Evolutionary conservation across 768 basidiomycete genomes (phyloP).

Genomic region (Mycena alexandri): DNA sequence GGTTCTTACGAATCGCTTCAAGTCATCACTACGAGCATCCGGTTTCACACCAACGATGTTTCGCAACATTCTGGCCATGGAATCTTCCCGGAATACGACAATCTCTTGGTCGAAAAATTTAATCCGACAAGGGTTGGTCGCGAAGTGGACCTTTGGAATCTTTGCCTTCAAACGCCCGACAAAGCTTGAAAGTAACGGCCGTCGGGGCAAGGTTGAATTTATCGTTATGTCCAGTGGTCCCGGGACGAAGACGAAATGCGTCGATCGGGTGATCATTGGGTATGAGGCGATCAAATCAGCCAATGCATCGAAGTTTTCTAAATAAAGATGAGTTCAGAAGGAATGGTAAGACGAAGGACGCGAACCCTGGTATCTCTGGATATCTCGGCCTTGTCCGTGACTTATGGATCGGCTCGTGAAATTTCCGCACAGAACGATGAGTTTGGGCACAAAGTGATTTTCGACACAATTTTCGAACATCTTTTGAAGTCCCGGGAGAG

Average conservation of each 20-base stretch:
- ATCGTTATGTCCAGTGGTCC: constrained; percentile 92
- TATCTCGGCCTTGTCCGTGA: constrained; percentile 81
- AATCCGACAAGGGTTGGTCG: constrained; percentile 92
- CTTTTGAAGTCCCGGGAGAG: constrained; percentile 81
- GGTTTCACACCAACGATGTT: constrained; percentile 93
- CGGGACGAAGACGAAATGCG: constrained; percentile 95
- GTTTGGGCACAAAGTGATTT: constrained; percentile 86
- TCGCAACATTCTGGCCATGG: constrained; percentile 93
- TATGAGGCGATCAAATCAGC: constrained; percentile 89
- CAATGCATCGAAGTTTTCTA: constrained; percentile 86
- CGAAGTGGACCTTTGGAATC: constrained; percentile 86
- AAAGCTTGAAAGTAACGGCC: constrained; percentile 83
- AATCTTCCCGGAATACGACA: constrained; percentile 92
- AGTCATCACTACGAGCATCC: constrained; percentile 78
- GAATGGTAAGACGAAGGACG: neutral
- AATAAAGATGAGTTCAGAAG: constrained; percentile 19
- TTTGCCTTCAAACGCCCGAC: constrained; percentile 75
- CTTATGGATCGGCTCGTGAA: constrained; percentile 88
- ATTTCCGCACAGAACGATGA: constrained; percentile 95
- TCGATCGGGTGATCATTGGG: constrained; percentile 78
- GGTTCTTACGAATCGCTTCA: constrained; percentile 86
- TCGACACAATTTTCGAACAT: constrained; percentile 94
- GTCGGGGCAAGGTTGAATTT: constrained; percentile 85
- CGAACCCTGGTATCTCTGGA: constrained; percentile 88
- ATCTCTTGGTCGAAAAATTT: constrained; percentile 97